Percentiles rank a stretch among this genome's conserved stretches.
Conservation (phyloP, 345 rosid species). For the Ceriops zippeliana region DNA sequence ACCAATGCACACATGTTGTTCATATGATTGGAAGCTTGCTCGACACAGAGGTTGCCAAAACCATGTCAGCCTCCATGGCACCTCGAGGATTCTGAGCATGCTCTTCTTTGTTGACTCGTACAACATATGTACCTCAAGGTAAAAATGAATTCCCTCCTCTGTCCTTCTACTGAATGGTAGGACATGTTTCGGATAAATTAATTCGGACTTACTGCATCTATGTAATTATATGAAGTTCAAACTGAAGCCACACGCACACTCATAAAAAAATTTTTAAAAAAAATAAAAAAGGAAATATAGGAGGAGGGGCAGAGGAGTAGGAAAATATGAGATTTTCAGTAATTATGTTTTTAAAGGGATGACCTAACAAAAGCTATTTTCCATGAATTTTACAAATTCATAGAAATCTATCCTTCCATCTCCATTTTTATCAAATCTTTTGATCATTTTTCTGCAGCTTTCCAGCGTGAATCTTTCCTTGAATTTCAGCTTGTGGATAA, state of each 20-base stretch:
- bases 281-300: too few relatives aligned
- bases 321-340: too few relatives aligned
- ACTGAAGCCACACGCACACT: not conserved
- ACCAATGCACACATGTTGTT: slow-evolving; percentile 1
- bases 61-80: not conserved
- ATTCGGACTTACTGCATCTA: too few relatives aligned
- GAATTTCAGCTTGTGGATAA: slow-evolving; percentile 47
- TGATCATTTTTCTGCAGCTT: slow-evolving; percentile 65
- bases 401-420: slow-evolving; percentile 64
- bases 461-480: slow-evolving; percentile 41
- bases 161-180: too few relatives aligned
- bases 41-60: not conserved
- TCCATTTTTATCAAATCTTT: slow-evolving; percentile 46
- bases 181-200: too few relatives aligned
- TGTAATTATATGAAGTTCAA: too few relatives aligned
- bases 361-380: slow-evolving; percentile 46
- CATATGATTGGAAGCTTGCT: not conserved
- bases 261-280: too few relatives aligned
- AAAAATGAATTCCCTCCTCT: too few relatives aligned
- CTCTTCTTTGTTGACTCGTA: not conserved
- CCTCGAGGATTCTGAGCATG: not conserved
- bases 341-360: not conserved
- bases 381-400: slow-evolving; percentile 75
- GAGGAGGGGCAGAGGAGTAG: not conserved
- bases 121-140: too few relatives aligned